Conservation (phyloP, 2,329 filamentous ascomycete species). For the Diaporthe velutina region DNA sequence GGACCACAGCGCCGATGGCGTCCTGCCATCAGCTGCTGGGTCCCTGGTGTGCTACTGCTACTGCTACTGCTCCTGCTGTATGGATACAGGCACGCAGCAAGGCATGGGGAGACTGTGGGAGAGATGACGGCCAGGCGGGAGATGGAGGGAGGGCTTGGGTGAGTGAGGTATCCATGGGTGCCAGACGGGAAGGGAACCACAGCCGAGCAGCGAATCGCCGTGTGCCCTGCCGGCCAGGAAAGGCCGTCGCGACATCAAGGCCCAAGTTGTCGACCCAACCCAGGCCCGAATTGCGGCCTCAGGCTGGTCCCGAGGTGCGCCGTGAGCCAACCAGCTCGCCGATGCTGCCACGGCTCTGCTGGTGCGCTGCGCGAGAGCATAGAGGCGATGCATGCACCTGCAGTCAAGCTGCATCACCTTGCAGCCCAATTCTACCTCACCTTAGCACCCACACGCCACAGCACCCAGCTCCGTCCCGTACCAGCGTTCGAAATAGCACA, state of each 20-base stretch:
- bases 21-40: conserved; percentile 26
- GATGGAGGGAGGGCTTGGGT: conserved; percentile 28
- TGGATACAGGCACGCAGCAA: neutral
- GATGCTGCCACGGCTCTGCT: conserved; percentile 31
- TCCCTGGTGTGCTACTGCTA: conserved; percentile 27
- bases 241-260: conserved; percentile 34
- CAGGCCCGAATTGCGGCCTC: conserved; percentile 40
- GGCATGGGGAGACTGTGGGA: neutral
- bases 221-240: conserved; percentile 20
- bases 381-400: conserved; percentile 35
- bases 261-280: conserved; percentile 38
- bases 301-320: conserved; percentile 37
- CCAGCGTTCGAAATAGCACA: conserved; percentile 28
- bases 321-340: conserved; percentile 39
- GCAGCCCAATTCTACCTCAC: conserved; percentile 37
- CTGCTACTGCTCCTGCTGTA: neutral
- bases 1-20: conserved; percentile 25
- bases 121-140: conserved; percentile 9
- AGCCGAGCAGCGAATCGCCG: conserved; percentile 39
- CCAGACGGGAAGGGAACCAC: conserved; percentile 28
- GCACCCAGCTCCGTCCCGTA: conserved; percentile 19
- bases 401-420: conserved; percentile 38
- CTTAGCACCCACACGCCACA: conserved; percentile 29
- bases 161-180: conserved; percentile 27
- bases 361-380: conserved; percentile 23